Evolutionary conservation across 176 grass and related monocot genomes (phyloP).

Genomic region (Juncus inflexus): DNA sequence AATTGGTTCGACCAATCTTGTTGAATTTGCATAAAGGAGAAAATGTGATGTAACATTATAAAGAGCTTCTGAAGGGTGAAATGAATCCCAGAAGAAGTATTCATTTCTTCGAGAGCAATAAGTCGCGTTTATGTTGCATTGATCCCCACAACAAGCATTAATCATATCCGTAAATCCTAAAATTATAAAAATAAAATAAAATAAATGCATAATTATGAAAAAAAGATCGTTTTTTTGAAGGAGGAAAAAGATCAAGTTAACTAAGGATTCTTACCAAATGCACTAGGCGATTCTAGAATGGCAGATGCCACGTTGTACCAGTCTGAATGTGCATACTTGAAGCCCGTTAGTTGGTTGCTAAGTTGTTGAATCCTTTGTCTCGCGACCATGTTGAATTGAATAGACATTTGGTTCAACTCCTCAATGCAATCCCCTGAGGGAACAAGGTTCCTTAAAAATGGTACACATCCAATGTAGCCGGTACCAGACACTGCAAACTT

Average conservation of each 20-base stretch:
- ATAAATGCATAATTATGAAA: no score
- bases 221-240: constrained; percentile 2
- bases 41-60: background rate
- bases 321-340: constrained; percentile 29
- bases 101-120: constrained; percentile 17
- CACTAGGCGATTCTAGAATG: background rate
- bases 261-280: constrained; percentile 14
- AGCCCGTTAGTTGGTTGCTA: constrained; percentile 11
- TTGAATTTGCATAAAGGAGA: constrained; percentile 11
- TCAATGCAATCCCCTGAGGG: constrained; percentile 13
- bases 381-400: constrained; percentile 14
- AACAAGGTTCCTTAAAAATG: constrained; percentile 8
- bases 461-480: constrained; percentile 24
- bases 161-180: constrained; percentile 17
- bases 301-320: background rate
- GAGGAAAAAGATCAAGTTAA: constrained; percentile 1
- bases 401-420: constrained; percentile 29
- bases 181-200: background rate
- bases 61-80: constrained; percentile 26
- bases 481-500: constrained; percentile 31
- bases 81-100: constrained; percentile 29
- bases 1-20: background rate
- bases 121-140: constrained; percentile 16
- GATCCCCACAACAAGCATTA: constrained; percentile 20
- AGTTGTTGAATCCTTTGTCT: constrained; percentile 16